Percentiles rank a stretch among this genome's conserved stretches.
Evolutionary conservation across 2,329 filamentous ascomycete species (phyloP).

Genomic region (Incumbomyces lentus): DNA sequence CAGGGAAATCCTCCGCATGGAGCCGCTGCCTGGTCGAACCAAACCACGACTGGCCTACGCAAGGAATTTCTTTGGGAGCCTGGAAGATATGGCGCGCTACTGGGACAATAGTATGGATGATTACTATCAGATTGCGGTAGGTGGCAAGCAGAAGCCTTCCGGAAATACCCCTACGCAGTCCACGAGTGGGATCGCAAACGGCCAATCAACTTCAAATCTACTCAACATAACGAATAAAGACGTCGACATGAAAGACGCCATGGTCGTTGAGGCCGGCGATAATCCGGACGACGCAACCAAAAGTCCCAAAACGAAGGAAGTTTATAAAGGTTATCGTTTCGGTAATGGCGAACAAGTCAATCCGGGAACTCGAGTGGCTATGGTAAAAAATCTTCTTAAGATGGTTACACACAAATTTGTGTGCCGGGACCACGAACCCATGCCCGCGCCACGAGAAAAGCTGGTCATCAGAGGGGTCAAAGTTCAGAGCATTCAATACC

Average conservation of each 20-base stretch:
- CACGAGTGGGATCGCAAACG: slow-evolving; percentile 18
- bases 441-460: slow-evolving; percentile 32
- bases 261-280: not conserved
- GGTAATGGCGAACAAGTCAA: slow-evolving; percentile 50
- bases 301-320: slow-evolving; percentile 16
- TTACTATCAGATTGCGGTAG: slow-evolving; percentile 36
- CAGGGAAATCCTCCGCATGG: slow-evolving; percentile 42
- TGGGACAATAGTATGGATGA: slow-evolving; percentile 52
- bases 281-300: not conserved
- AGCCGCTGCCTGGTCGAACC: slow-evolving; percentile 33
- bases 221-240: slow-evolving; percentile 3
- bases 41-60: slow-evolving; percentile 45
- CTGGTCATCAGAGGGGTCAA: slow-evolving; percentile 35
- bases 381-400: slow-evolving; percentile 47
- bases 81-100: slow-evolving; percentile 51
- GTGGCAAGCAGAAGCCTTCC: slow-evolving; percentile 15
- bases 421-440: slow-evolving; percentile 40
- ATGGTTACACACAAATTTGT: slow-evolving; percentile 49
- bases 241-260: not conserved
- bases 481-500: slow-evolving; percentile 48
- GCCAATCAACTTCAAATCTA: not conserved
- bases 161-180: slow-evolving; percentile 7
- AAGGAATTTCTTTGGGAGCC: slow-evolving; percentile 49
- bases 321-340: slow-evolving; percentile 50
- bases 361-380: slow-evolving; percentile 46